Evolutionary conservation across 495 filamentous ascomycete species (phyloP).

Genomic region (Bathelium albidoporum): DNA sequence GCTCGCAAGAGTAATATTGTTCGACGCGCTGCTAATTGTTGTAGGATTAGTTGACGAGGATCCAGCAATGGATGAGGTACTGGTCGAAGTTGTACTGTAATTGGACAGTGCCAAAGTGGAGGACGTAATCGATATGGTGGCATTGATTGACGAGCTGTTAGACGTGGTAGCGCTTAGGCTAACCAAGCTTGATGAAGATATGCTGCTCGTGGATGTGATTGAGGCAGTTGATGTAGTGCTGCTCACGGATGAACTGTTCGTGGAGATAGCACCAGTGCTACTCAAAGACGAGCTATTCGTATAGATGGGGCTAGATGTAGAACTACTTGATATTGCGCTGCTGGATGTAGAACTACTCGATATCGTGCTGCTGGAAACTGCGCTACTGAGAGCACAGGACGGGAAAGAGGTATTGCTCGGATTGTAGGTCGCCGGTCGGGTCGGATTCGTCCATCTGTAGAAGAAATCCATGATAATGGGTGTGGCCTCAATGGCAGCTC

Average conservation of each 20-base stretch:
- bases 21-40: not conserved
- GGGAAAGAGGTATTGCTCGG: not conserved
- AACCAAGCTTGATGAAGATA: not conserved
- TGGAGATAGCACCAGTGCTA: not conserved
- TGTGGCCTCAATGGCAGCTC: constrained; percentile 7
- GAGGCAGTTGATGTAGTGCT: not conserved
- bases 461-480: constrained; percentile 14
- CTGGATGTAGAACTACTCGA: not conserved
- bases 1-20: not conserved
- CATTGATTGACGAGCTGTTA: not conserved
- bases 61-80: not conserved
- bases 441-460: constrained; percentile 6
- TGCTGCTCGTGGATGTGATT: too few relatives aligned
- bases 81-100: not conserved
- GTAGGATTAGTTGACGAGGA: not conserved
- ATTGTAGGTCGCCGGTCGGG: constrained; percentile 3
- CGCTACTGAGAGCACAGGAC: not conserved
- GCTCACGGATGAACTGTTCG: not conserved
- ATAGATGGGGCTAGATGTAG: too few relatives aligned
- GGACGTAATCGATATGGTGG: not conserved
- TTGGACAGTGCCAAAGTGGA: not conserved
- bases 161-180: not conserved
- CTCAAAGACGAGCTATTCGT: not conserved
- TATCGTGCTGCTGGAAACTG: not conserved
- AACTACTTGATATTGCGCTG: not conserved